phyloP scores from a whole-genome alignment of 2,329 filamentous ascomycete species.

The Byssoonygena ceratinophila region DNA sequence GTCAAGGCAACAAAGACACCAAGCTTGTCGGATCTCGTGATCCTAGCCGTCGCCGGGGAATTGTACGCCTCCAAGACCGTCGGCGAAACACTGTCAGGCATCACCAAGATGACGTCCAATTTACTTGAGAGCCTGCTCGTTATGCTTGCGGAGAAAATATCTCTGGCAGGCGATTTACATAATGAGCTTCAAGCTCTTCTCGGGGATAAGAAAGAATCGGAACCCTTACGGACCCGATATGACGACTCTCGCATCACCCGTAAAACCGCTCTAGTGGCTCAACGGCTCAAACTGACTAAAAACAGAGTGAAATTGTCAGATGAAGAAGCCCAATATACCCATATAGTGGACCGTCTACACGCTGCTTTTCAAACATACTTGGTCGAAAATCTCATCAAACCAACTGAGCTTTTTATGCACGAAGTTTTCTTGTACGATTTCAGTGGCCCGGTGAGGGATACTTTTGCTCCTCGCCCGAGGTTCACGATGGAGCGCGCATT shows the following conservation, averaged over 20 bases:
- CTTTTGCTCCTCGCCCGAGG: conserved; percentile 48
- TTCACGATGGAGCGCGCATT: conserved; percentile 51
- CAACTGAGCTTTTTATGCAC: conserved; percentile 43
- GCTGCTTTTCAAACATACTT: conserved; percentile 40
- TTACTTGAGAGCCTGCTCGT: conserved; percentile 35
- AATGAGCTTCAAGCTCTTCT: conserved; percentile 41
- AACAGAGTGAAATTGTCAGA: conserved; percentile 45
- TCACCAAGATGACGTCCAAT: conserved; percentile 46
- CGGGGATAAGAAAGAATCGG: conserved; percentile 37
- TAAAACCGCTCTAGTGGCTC: conserved; percentile 49
- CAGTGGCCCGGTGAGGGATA: conserved; percentile 46
- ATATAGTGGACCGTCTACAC: conserved; percentile 41
- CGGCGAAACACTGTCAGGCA: conserved; percentile 42
- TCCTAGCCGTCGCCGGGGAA: conserved; percentile 42
- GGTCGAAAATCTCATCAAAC: conserved; percentile 37
- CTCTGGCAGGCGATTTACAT: conserved; percentile 35
- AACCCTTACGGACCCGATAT: conserved; percentile 60
- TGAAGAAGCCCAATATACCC: conserved; percentile 46
- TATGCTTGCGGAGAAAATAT: conserved; percentile 27
- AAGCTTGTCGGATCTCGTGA: conserved; percentile 29
- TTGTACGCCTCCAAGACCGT: conserved; percentile 43
- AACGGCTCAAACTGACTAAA: conserved; percentile 50
- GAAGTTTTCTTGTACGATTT: conserved; percentile 51
- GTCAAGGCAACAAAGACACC: conserved; percentile 25
- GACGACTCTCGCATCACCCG: conserved; percentile 52